These are phyloP conservation scores for Arxiozyma bovina DNA, from an alignment of 1,139 yeast genomes.

Conservation along the genomic window DNA sequence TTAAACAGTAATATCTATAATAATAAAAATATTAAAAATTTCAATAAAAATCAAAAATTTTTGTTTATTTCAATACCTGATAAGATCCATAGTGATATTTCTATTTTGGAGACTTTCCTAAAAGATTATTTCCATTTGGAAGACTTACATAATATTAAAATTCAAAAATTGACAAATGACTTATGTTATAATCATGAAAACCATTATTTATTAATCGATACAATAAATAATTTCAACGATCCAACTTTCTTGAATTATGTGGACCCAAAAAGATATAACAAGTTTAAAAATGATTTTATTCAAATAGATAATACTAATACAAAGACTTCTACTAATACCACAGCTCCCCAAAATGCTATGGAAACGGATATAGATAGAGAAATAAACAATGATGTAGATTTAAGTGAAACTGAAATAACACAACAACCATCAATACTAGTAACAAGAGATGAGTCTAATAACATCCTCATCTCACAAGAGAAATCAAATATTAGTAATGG, in stretches of 20 bases:
- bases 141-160: slow-evolving; percentile 22
- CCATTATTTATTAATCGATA: slow-evolving; percentile 28
- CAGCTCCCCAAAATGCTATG: not conserved
- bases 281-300: not conserved
- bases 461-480: not conserved
- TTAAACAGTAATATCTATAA: slow-evolving; percentile 17
- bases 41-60: slow-evolving; percentile 13
- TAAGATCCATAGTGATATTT: slow-evolving; percentile 24
- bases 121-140: slow-evolving; percentile 27
- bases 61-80: slow-evolving; percentile 30
- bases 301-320: not conserved
- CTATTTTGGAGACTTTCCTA: slow-evolving; percentile 25
- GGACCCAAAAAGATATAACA: slow-evolving; percentile 7
- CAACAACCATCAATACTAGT: not conserved
- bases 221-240: slow-evolving; percentile 24
- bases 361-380: not conserved
- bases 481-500: not conserved
- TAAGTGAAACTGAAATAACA: not conserved
- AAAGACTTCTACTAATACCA: not conserved
- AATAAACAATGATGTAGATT: not conserved
- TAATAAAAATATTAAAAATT: slow-evolving; percentile 1
- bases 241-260: slow-evolving; percentile 20
- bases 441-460: not conserved
- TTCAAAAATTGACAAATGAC: slow-evolving; percentile 23
- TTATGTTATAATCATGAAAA: slow-evolving; percentile 26